Base-by-base conservation (phyloP, 768 basidiomycete genomes). In the Postia placenta region DNA sequence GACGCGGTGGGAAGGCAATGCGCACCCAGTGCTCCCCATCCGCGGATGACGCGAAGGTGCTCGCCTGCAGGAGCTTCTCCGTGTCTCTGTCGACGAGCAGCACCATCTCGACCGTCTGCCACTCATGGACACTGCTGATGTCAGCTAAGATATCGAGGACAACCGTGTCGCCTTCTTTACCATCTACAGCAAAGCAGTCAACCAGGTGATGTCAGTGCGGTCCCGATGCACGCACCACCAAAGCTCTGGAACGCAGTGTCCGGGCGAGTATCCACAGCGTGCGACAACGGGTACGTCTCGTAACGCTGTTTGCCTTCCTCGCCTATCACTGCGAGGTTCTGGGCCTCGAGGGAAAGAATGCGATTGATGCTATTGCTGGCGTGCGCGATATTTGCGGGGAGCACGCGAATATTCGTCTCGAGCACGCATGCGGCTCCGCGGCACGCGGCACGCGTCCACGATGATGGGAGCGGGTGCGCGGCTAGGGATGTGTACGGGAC, bases 181-280 rank as follows among this genome's bases (percentile, higher is more conserved):
- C 63, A 50, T 56, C 61, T 60, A 36, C 43, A 24, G n/a, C n/a
- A n/a, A n/a, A n/a, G 14, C 39, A 7, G 42, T 23, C 42, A 45
- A 35, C 42, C 37, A 20, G 33, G 39, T 45, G 22, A 41, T n/a
- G n/a, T n/a, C n/a, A n/a, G n/a, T n/a, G n/a, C n/a, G n/a, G n/a
- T n/a, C n/a, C n/a, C n/a, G n/a, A n/a, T n/a, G n/a, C 23, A 62
- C 75, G 47, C 55, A 81, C 83, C 57, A 50, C 63, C 53, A 25
- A 66, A 57, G 59, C 79, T 81, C 27, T 67, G 68, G 56, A 85
- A 85, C 0, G 63, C 69, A 26, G 80, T 81, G 7, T 63, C 61
- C 3, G 60, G 53, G n/a, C 68, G 57, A 5, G 74, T 72, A 64
- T 85, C 82, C 4, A 83, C 81, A 3, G 80, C 82, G 58, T 67